Evolutionary conservation across 345 rosid species (phyloP).

Genomic region (Euclidium syriacum): DNA sequence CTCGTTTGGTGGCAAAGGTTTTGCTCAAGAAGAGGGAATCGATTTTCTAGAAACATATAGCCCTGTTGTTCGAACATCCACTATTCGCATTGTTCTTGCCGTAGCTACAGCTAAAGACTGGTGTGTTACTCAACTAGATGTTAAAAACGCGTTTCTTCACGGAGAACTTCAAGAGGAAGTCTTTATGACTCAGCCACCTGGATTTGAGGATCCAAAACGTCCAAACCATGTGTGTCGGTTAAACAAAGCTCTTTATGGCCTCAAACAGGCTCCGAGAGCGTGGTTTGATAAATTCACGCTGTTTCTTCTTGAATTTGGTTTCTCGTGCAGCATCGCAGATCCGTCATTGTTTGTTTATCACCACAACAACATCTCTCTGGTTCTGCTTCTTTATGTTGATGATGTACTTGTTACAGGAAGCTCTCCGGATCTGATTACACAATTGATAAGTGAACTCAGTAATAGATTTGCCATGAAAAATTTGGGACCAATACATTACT

Average conservation of each 20-base stretch:
- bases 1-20: not conserved
- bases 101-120: not conserved
- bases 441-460: too few species aligned
- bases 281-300: not conserved
- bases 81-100: not conserved
- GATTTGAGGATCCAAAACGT: not conserved
- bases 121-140: not conserved
- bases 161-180: not conserved
- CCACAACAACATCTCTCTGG: too few species aligned
- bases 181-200: not conserved
- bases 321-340: not conserved
- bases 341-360: not conserved
- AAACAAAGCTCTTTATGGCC: not conserved
- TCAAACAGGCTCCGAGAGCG: not conserved
- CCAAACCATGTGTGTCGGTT: not conserved
- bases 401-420: too few species aligned
- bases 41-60: not conserved
- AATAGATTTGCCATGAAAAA: too few species aligned
- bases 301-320: not conserved
- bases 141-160: not conserved
- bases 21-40: not conserved
- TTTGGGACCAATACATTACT: not conserved
- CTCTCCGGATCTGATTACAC: too few species aligned
- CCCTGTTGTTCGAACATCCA: not conserved
- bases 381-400: too few species aligned